phyloP scores from a whole-genome alignment of 306 rosid genomes.

The Cucurbita argyrosperma region DNA sequence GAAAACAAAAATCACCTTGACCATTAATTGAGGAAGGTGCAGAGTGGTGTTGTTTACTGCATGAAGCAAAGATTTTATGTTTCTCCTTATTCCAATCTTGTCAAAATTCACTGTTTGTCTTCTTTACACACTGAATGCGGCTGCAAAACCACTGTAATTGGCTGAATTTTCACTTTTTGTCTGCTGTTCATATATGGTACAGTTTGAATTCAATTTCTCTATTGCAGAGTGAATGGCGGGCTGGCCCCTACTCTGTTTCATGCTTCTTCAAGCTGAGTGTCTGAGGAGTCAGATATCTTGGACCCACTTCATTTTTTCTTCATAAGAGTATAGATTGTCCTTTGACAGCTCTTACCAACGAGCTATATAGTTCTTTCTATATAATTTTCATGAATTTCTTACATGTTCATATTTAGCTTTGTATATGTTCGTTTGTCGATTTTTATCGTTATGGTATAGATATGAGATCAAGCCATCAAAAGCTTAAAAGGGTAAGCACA shows the following conservation, averaged over 20 bases:
- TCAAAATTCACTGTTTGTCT: not conserved
- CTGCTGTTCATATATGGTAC: not conserved
- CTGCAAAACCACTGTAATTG: not conserved
- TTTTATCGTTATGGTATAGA: not conserved
- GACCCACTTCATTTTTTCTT: conserved; percentile 15
- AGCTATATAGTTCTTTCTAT: not conserved
- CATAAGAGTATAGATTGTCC: conserved; percentile 1
- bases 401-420: not conserved
- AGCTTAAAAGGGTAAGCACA: not conserved
- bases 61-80: conserved; percentile 4
- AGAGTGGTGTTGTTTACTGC: not conserved
- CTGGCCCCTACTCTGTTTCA: conserved; percentile 16
- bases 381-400: not conserved
- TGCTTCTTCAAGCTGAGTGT: conserved; percentile 28
- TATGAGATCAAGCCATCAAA: not conserved
- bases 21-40: not conserved
- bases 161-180: not conserved
- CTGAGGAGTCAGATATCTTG: conserved; percentile 18
- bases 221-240: conserved; percentile 12
- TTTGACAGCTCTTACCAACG: not conserved
- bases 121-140: not conserved
- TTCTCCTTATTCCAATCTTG: not conserved
- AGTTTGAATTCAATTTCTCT: not conserved
- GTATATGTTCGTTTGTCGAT: not conserved
- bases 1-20: not conserved